These are phyloP conservation scores for Cyclotella choctawhatcheeana DNA, from an alignment of 108 stramenopile genomes.

Conservation along the genomic window DNA sequence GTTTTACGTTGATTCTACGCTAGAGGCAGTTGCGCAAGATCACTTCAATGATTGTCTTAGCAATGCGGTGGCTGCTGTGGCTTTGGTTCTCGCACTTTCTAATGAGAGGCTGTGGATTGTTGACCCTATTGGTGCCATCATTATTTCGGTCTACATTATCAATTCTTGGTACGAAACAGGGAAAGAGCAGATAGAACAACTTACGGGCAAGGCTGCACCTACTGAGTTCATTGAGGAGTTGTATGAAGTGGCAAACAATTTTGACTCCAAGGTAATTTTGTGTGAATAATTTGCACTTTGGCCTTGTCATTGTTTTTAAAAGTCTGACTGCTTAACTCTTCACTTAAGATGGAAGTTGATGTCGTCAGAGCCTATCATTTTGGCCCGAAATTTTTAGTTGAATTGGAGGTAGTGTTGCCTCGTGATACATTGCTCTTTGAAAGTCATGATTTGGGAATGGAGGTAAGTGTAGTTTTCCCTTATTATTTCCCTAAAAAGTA, in stretches of 20 bases:
- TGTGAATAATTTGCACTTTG: not conserved
- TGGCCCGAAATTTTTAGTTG: constrained; percentile 94
- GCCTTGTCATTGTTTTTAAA: too few species aligned
- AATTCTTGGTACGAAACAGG: constrained; percentile 89
- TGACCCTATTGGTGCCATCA: constrained; percentile 92
- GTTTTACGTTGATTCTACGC: constrained; percentile 69
- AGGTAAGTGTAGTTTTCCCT: too few species aligned
- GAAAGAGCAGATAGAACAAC: constrained; percentile 92
- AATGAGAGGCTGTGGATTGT: constrained; percentile 69
- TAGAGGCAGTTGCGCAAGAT: constrained; percentile 91
- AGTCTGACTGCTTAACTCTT: too few species aligned
- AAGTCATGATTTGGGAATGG: constrained; percentile 94
- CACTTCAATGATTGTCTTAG: constrained; percentile 94
- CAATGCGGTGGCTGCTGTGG: constrained; percentile 88
- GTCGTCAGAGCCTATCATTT: constrained; percentile 93
- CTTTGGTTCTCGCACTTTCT: constrained; percentile 68
- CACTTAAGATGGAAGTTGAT: constrained; percentile 63
- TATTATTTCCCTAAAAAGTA: too few species aligned
- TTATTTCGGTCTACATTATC: constrained; percentile 92
- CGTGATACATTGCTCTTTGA: constrained; percentile 78
- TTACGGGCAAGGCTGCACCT: constrained; percentile 91
- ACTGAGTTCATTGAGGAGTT: constrained; percentile 89
- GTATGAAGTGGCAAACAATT: constrained; percentile 70
- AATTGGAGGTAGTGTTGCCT: constrained; percentile 93
- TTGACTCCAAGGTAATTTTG: constrained; percentile 61